Percentiles rank a stretch among this genome's conserved stretches.
phyloP scores from a whole-genome alignment of 2,329 filamentous ascomycete species.

The Berkeleyomyces rouxiae region DNA sequence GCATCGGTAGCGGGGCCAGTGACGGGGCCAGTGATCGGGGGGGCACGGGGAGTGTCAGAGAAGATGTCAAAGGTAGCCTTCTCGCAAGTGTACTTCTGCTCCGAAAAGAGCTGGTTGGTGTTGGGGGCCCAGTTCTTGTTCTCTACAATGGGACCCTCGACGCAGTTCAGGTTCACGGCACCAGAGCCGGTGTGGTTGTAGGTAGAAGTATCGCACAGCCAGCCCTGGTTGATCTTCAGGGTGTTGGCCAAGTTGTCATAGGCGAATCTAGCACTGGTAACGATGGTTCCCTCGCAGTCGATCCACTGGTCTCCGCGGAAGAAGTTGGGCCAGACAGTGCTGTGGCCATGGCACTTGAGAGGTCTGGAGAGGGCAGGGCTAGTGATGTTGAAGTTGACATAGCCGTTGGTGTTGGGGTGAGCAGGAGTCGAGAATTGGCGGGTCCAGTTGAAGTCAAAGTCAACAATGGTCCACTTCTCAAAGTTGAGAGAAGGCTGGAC shows the following conservation, averaged over 20 bases:
- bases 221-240: slow-evolving; percentile 32
- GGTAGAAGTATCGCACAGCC: slow-evolving; percentile 23
- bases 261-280: slow-evolving; percentile 24
- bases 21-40: too few species aligned
- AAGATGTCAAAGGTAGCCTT: not conserved
- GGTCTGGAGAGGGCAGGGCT: slow-evolving; percentile 28
- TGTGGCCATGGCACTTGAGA: slow-evolving; percentile 25
- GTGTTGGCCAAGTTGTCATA: slow-evolving; percentile 23
- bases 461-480: slow-evolving; percentile 24
- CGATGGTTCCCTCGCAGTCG: slow-evolving; percentile 23
- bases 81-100: slow-evolving; percentile 19
- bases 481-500: slow-evolving; percentile 15
- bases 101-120: slow-evolving; percentile 20
- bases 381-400: slow-evolving; percentile 31
- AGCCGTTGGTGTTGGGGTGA: slow-evolving; percentile 33
- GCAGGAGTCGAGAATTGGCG: slow-evolving; percentile 34
- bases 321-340: slow-evolving; percentile 29
- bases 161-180: not conserved
- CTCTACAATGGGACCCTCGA: slow-evolving; percentile 6
- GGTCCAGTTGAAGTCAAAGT: slow-evolving; percentile 32
- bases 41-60: not conserved
- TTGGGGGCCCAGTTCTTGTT: slow-evolving; percentile 20
- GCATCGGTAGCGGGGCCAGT: too few species aligned
- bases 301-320: slow-evolving; percentile 33
- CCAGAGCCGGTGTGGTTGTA: not conserved